phyloP scores from a whole-genome alignment of 2,329 filamentous ascomycete species.

The Penicillium olsonii region DNA sequence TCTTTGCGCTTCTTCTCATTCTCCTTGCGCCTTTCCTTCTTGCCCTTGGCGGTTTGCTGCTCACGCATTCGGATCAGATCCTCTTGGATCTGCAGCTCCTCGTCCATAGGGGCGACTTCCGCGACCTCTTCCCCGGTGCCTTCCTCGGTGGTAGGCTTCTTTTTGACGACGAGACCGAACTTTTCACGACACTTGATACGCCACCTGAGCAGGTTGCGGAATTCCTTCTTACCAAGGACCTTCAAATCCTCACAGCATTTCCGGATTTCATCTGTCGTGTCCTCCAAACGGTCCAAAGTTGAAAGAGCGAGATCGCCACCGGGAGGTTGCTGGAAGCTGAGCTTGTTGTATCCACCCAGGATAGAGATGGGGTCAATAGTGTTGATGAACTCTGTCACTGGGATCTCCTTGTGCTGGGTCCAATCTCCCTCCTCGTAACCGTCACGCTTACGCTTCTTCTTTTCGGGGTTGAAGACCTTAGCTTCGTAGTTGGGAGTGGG shows the following conservation, averaged over 20 bases:
- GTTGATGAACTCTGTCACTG: slow-evolving; percentile 91
- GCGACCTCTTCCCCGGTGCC: slow-evolving; percentile 71
- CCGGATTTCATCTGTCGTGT: slow-evolving; percentile 81
- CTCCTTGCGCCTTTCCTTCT: slow-evolving; percentile 79
- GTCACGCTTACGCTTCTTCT: slow-evolving; percentile 96
- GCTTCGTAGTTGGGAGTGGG: slow-evolving; percentile 92
- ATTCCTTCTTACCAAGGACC: slow-evolving; percentile 90
- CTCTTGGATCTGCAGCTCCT: slow-evolving; percentile 86
- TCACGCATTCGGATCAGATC: slow-evolving; percentile 83
- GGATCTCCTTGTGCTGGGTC: slow-evolving; percentile 84
- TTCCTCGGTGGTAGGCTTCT: slow-evolving; percentile 52
- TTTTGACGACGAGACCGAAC: slow-evolving; percentile 82
- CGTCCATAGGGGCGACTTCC: slow-evolving; percentile 86
- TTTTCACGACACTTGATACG: slow-evolving; percentile 84
- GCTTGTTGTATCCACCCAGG: slow-evolving; percentile 78
- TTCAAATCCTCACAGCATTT: slow-evolving; percentile 80
- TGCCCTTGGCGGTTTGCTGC: slow-evolving; percentile 72
- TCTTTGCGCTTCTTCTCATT: slow-evolving; percentile 96
- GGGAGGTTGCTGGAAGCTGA: slow-evolving; percentile 77
- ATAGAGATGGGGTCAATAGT: slow-evolving; percentile 91
- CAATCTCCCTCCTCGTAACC: slow-evolving; percentile 97
- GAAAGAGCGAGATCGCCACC: slow-evolving; percentile 85
- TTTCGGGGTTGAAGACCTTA: slow-evolving; percentile 95
- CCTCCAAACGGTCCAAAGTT: slow-evolving; percentile 79
- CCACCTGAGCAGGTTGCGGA: slow-evolving; percentile 87